phyloP scores from a whole-genome alignment of 2,329 filamentous ascomycete genomes.

The Ophiognomonia clavigignenti-juglandacearum region DNA sequence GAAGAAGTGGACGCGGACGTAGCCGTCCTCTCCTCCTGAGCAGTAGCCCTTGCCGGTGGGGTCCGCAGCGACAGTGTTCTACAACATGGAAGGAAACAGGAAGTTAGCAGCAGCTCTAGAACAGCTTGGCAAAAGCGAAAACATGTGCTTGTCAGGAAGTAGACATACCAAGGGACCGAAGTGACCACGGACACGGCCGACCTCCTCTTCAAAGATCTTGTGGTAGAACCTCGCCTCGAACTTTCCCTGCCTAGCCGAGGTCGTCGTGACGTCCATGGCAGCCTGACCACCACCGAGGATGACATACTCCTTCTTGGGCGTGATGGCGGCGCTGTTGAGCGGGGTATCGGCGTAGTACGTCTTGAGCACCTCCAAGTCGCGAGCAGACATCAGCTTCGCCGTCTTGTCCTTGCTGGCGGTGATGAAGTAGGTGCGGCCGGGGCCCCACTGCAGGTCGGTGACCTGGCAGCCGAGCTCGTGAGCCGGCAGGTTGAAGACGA shows the following conservation, averaged over 20 bases:
- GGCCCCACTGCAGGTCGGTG: constrained; percentile 91
- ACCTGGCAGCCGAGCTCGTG: constrained; percentile 83
- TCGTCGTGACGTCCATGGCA: constrained; percentile 97
- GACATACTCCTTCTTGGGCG: constrained; percentile 93
- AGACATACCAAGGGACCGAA: constrained; percentile 72
- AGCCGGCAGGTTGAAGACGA: constrained; percentile 72
- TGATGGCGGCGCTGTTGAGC: constrained; percentile 92
- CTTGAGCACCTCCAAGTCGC: constrained; percentile 88
- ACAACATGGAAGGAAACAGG: not conserved
- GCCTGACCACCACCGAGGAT: constrained; percentile 97
- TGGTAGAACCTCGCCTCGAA: constrained; percentile 99
- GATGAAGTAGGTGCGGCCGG: constrained; percentile 96
- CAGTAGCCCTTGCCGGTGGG: constrained; percentile 90
- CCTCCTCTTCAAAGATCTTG: constrained; percentile 99
- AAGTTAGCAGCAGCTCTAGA: not conserved
- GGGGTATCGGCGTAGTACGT: constrained; percentile 89
- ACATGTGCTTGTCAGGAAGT: not conserved
- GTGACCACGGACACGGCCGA: constrained; percentile 92
- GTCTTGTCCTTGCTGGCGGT: constrained; percentile 98
- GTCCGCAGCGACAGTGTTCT: constrained; percentile 91
- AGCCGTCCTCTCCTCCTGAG: constrained; percentile 95
- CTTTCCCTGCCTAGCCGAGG: constrained; percentile 90
- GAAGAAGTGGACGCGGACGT: constrained; percentile 97
- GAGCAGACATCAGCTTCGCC: constrained; percentile 82
- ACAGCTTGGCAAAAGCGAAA: too few relatives aligned